Conservation (phyloP, 129 eudicot genomes). For the Pseudognaphalium luteoalbum region DNA sequence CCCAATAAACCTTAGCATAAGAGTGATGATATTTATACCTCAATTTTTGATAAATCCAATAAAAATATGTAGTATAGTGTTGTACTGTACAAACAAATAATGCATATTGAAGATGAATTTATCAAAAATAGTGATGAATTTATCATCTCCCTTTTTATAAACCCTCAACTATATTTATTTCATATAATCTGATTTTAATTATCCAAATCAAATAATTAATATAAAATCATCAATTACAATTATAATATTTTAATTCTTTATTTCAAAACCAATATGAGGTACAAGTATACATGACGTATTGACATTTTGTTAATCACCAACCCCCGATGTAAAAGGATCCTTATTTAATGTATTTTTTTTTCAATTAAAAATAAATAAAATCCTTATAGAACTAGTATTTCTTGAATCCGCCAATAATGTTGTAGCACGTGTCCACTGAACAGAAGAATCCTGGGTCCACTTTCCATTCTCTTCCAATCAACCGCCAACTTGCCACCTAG, state of each 20-base stretch:
- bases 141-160: no score
- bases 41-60: no score
- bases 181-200: no score
- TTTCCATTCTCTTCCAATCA: constrained; percentile 27
- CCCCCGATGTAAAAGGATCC: neutral
- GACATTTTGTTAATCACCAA: no score
- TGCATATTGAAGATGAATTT: no score
- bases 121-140: no score
- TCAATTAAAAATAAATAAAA: neutral
- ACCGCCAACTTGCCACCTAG: constrained; percentile 21
- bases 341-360: neutral
- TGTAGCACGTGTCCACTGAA: constrained; percentile 20
- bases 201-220: neutral
- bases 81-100: no score
- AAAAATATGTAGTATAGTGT: no score
- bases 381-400: neutral
- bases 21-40: no score
- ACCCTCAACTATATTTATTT: neutral
- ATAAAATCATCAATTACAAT: neutral
- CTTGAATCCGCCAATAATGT: constrained; percentile 1
- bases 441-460: constrained; percentile 31
- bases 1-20: neutral
- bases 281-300: no score
- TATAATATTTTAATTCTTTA: no score
- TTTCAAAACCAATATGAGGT: no score